These are phyloP conservation scores for Albifimbria verrucaria DNA, from an alignment of 2,329 filamentous ascomycete species.

Conservation along the genomic window DNA sequence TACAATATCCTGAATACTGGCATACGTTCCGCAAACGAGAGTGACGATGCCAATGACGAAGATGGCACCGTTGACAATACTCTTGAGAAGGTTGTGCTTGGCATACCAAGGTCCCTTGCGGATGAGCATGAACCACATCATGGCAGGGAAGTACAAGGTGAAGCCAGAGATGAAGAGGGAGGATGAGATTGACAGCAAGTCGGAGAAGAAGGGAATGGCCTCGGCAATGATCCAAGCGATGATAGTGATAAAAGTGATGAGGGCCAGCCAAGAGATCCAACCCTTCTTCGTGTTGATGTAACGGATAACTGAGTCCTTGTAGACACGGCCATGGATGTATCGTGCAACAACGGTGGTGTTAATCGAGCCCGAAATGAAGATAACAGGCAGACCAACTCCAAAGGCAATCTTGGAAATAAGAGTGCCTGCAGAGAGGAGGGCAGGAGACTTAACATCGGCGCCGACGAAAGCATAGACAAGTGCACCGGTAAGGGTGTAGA, in stretches of 20 bases:
- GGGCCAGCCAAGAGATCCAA: slow-evolving; percentile 49
- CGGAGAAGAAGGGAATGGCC: slow-evolving; percentile 65
- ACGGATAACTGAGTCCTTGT: slow-evolving; percentile 27
- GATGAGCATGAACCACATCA: slow-evolving; percentile 38
- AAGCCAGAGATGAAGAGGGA: slow-evolving; percentile 13
- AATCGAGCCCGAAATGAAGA: slow-evolving; percentile 64
- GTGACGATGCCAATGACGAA: slow-evolving; percentile 21
- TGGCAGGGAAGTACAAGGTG: slow-evolving; percentile 33
- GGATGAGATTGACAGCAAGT: slow-evolving; percentile 52
- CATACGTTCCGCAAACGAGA: slow-evolving; percentile 21
- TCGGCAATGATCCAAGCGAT: slow-evolving; percentile 62
- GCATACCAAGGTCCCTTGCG: slow-evolving; percentile 21
- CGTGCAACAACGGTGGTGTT: slow-evolving; percentile 38
- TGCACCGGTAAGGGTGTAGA: slow-evolving; percentile 60
- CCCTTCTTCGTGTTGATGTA: slow-evolving; percentile 34
- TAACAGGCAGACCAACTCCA: slow-evolving; percentile 27
- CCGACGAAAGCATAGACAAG: slow-evolving; percentile 66
- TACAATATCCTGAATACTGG: slow-evolving; percentile 23
- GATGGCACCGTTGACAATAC: slow-evolving; percentile 17
- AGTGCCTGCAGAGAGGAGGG: slow-evolving; percentile 55
- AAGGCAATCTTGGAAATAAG: slow-evolving; percentile 59
- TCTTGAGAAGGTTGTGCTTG: slow-evolving; percentile 20
- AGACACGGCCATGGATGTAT: slow-evolving; percentile 31
- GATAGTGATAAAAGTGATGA: slow-evolving; percentile 35
- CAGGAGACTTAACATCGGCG: slow-evolving; percentile 54